These are phyloP conservation scores for Saccharomycopsis microspora DNA, from an alignment of 805 yeast species.

Conservation along the genomic window DNA sequence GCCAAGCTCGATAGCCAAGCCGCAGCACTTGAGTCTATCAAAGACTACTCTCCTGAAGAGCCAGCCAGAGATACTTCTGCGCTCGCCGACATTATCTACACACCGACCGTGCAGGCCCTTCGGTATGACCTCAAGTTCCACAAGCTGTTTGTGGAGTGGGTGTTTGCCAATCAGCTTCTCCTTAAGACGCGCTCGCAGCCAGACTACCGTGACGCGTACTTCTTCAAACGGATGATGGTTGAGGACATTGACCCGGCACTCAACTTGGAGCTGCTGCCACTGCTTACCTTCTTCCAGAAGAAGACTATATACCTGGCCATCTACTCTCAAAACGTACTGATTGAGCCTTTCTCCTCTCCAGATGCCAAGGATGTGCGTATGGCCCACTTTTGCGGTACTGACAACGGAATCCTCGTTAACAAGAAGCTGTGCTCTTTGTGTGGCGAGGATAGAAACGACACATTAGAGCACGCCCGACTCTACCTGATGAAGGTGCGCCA, in stretches of 20 bases:
- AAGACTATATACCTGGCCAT: constrained; percentile 53
- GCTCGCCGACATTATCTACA: constrained; percentile 19
- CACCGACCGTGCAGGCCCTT: constrained; percentile 31
- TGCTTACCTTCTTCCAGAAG: constrained; percentile 49
- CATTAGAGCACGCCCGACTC: constrained; percentile 66
- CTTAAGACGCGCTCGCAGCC: neutral
- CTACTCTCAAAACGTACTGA: constrained; percentile 67
- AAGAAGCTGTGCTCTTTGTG: constrained; percentile 72
- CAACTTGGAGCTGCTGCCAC: constrained; percentile 51
- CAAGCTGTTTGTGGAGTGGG: constrained; percentile 23
- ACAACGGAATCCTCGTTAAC: constrained; percentile 47
- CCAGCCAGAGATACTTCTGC: neutral
- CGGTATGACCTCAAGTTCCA: constrained; percentile 31
- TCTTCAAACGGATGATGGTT: constrained; percentile 49
- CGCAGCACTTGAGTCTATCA: constrained; percentile 12
- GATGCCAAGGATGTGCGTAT: constrained; percentile 43
- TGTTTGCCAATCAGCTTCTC: constrained; percentile 19
- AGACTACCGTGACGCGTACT: constrained; percentile 32
- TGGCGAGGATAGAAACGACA: constrained; percentile 64
- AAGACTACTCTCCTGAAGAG: neutral
- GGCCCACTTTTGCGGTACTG: neutral
- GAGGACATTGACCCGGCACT: constrained; percentile 73
- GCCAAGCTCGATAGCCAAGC: constrained; percentile 13
- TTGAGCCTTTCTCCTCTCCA: constrained; percentile 79
- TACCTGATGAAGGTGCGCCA: constrained; percentile 47